phyloP scores from a whole-genome alignment of 371 early-diverging fungal species.

The Mucor piriformis region DNA sequence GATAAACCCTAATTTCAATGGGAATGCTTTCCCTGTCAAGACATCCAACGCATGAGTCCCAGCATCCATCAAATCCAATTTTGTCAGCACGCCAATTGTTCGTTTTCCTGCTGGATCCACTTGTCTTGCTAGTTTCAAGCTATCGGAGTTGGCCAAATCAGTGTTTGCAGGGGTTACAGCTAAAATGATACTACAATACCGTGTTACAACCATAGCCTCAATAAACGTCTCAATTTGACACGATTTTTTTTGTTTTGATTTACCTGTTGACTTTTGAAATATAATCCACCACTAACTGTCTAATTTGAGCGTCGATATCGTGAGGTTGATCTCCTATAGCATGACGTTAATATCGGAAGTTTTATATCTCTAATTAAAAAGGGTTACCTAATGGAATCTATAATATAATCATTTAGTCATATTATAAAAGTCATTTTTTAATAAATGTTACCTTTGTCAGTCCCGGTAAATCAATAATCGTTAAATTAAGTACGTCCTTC shows the following conservation, averaged over 20 bases:
- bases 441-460: constrained; percentile 86
- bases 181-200: constrained; percentile 76
- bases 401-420: constrained; percentile 1
- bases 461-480: constrained; percentile 93
- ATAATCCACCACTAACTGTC: constrained; percentile 82
- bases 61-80: constrained; percentile 94
- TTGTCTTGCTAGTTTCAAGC: constrained; percentile 87
- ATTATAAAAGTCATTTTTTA: too few species aligned
- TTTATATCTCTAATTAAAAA: constrained; percentile 26
- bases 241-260: constrained; percentile 10
- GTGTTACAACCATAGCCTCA: not conserved
- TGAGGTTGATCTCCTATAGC: constrained; percentile 81
- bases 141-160: constrained; percentile 94
- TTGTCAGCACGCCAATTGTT: constrained; percentile 93
- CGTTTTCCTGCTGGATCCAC: constrained; percentile 86
- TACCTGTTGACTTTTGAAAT: constrained; percentile 85
- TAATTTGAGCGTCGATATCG: constrained; percentile 88
- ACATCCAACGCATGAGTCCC: constrained; percentile 91
- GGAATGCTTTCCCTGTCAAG: constrained; percentile 82
- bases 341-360: not conserved
- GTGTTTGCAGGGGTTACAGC: constrained; percentile 92
- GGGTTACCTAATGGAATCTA: constrained; percentile 50
- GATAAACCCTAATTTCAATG: constrained; percentile 87
- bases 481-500: constrained; percentile 84
- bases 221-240: constrained; percentile 9